phyloP scores from a whole-genome alignment of 768 basidiomycete species.

The Suillus hirtellus region DNA sequence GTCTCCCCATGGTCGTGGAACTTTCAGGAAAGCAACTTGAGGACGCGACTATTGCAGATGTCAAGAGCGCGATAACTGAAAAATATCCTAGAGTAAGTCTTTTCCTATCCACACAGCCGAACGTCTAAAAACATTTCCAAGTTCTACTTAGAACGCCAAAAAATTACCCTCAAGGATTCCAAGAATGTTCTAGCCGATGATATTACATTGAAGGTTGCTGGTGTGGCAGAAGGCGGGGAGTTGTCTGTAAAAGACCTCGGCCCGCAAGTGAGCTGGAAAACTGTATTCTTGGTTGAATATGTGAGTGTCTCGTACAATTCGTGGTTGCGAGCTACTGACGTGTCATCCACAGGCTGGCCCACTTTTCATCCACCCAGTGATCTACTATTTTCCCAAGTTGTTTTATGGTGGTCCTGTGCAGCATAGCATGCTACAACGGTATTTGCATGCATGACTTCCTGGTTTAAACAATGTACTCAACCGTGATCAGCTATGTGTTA shows the following conservation, averaged over 20 bases:
- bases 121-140: conserved; percentile 30
- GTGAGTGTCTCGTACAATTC: conserved; percentile 48
- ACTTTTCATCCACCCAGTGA: conserved; percentile 81
- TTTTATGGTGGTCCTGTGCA: conserved; percentile 71
- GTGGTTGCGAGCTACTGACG: conserved; percentile 9
- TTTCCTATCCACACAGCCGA: conserved; percentile 3
- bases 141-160: conserved; percentile 76
- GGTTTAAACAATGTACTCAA: conserved; percentile 6
- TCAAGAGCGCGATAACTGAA: conserved; percentile 64
- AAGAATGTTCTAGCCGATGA: conserved; percentile 65
- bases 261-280: conserved; percentile 84
- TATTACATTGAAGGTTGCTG: conserved; percentile 55
- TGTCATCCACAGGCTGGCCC: conserved; percentile 67
- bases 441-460: conserved; percentile 17
- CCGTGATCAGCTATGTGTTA: conserved; percentile 57
- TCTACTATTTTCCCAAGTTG: conserved; percentile 69
- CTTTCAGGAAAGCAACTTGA: conserved; percentile 43
- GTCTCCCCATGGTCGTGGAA: conserved; percentile 52
- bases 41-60: conserved; percentile 60
- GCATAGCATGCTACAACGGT: conserved; percentile 81
- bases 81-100: conserved; percentile 51
- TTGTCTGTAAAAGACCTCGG: conserved; percentile 88
- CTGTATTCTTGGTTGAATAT: conserved; percentile 93
- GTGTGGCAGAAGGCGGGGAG: conserved; percentile 59
- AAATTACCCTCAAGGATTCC: conserved; percentile 63